Conservation (phyloP, 176 grass and related monocot species). For the Otatea glauca region DNA sequence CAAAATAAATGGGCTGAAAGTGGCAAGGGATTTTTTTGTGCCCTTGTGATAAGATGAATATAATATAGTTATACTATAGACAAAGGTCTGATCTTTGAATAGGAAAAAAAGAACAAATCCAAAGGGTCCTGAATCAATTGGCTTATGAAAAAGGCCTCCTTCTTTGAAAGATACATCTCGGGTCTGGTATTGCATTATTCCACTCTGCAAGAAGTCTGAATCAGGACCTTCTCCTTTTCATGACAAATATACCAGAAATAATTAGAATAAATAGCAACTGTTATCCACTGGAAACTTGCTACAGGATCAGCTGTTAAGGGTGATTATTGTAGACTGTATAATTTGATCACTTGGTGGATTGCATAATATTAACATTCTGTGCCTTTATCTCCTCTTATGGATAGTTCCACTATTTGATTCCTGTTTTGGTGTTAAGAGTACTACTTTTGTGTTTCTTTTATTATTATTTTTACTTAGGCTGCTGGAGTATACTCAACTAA, state of each 20-base stretch:
- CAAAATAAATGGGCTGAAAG: not conserved
- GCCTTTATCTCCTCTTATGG: not conserved
- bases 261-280: not conserved
- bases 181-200: not conserved
- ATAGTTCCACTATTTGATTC: not conserved
- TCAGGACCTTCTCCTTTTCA: not conserved
- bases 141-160: not conserved
- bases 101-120: not conserved
- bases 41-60: not conserved
- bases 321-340: not conserved
- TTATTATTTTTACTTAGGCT: not conserved
- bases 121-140: not conserved
- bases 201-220: not conserved
- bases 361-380: not conserved
- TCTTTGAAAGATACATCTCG: not conserved
- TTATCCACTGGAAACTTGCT: not conserved
- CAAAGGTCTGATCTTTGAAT: not conserved
- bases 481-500: not conserved
- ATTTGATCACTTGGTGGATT: not conserved
- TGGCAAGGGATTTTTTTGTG: not conserved
- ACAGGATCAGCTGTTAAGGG: not conserved
- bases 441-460: not conserved
- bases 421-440: not conserved
- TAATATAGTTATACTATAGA: not conserved
- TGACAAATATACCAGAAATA: not conserved